Evolutionary conservation across 768 basidiomycete genomes (phyloP), one percentile per base, ranked within the genome.

Genomic region (Chlorophyllum brunneum): DNA sequence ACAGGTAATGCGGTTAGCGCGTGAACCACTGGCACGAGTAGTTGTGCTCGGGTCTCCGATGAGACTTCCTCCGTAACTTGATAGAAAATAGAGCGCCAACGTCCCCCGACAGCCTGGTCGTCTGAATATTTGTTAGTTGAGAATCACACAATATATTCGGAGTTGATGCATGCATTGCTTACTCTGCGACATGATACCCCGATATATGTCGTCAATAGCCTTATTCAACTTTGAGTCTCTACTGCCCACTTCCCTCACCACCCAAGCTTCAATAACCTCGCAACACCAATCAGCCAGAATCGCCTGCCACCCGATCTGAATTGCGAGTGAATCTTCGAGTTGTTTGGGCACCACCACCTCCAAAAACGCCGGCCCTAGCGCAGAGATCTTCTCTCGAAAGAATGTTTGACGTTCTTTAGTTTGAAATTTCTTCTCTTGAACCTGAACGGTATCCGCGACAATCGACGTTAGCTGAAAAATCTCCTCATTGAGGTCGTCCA

Each of bases 401-500:
- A 3, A 16, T 22, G 18, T 39, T 18, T 29, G 20, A 2, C 18
- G n/a, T 15, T 30, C 34, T 31, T 38, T 27, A n/a, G 13, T 0
- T 10, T 18, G 27, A 11, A 31, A 8, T 1, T 7, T 11, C 23
- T 33, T 37, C 13, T 39, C 11, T 10, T 38, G 23, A 4, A 53
- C 13, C 18, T 40, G 36, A 29, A 58, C 30, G 33, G 11, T 40
- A 15, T 78, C 77, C 0, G 75, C 69, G 44, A 80, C 72, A 58
- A 71, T 67, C 22, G 76, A 74, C 2, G 72, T 61, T 10, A 66
- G 64, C 54, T 81, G 79, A 33, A 75, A 64, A 20, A 79, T 75
- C 57, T 81, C 79, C 20, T 65, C 62, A 55, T 81, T 80, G 52
- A 80, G 59, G 0, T 65, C 61, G 23, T 78, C 70, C 26, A 74